Percentiles rank a stretch among this genome's conserved stretches.
phyloP scores from a whole-genome alignment of 345 rosid genomes.

The Euphorbia tirucalli region DNA sequence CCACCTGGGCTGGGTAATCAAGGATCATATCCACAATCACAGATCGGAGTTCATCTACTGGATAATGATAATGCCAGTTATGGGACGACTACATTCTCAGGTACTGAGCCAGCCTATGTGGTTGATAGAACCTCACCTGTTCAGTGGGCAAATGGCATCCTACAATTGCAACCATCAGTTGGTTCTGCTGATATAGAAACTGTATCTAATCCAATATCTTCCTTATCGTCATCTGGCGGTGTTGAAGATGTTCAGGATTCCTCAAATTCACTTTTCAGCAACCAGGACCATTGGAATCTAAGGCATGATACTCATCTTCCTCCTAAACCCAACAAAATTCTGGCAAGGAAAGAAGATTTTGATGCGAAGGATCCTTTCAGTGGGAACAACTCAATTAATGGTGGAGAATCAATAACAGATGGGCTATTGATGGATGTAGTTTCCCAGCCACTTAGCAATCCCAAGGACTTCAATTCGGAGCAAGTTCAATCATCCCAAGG shows the following conservation, averaged over 20 bases:
- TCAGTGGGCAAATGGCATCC: constrained; percentile 35
- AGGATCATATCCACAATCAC: constrained; percentile 36
- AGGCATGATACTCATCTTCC: constrained; percentile 45
- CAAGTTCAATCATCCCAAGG: constrained; percentile 41
- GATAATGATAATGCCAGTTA: constrained; percentile 38
- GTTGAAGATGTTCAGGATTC: constrained; percentile 42
- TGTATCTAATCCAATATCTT: constrained; percentile 18
- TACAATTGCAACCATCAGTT: constrained; percentile 31
- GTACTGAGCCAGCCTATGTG: constrained; percentile 25
- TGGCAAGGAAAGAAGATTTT: constrained; percentile 35
- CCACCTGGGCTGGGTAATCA: constrained; percentile 36
- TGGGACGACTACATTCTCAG: constrained; percentile 28
- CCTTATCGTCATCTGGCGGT: constrained; percentile 24
- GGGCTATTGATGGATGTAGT: constrained; percentile 31
- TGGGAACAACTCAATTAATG: constrained; percentile 31
- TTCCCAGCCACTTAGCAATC: constrained; percentile 28
- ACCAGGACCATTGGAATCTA: constrained; percentile 68
- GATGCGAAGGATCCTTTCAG: constrained; percentile 40
- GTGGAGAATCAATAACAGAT: constrained; percentile 27
- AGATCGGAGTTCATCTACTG: constrained; percentile 31
- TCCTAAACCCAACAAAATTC: constrained; percentile 55
- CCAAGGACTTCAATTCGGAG: constrained; percentile 33
- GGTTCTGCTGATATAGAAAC: constrained; percentile 30
- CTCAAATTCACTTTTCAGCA: constrained; percentile 56
- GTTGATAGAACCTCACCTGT: constrained; percentile 32